Evolutionary conservation across 2,329 filamentous ascomycete species (phyloP), one percentile per base, ranked within the genome.

Genomic region (Parascedosporium putredinis): DNA sequence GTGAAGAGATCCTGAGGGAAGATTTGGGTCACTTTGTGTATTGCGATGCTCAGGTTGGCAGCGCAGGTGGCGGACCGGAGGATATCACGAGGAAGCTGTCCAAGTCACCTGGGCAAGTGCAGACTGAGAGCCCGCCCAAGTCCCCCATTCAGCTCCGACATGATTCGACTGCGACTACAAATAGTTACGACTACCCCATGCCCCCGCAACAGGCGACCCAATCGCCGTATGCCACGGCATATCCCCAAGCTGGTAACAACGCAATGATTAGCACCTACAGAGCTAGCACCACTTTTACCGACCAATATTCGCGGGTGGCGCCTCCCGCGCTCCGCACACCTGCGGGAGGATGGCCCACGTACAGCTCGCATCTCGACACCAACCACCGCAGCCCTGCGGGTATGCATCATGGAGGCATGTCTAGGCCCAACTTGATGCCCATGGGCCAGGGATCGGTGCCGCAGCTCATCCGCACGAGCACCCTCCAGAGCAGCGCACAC

Each of bases 181-280:
- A 67, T 69, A 70, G 53, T 50, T 75, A 70, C 56, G 67, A 73
- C 68, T 55, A 72, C 63, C 54, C 74, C 68, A 33, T 63, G 23
- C 50, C 73, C 53, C 71, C 67, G 34, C 55, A 56, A 49, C 61
- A 54, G 53, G 53, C 49, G 23, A 56, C 43, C 48, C 60, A 46
- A 47, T 59, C 36, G 50, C 59, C 45, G n/a, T 71, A 71, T 54
- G 57, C 58, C 36, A 64, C 59, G 31, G 55, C 62, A 16, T 75
- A 72, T 55, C 55, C 59, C 46, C 69, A 70, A 55, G 16, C 25
- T 23, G 61, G 61, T 55, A 68, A 62, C 58, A 69, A 63, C 68
- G 76, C 66, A 53, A 79, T 81, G 76, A 67, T 80, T 44, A 71
- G 71, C 33, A 68, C 73, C 2, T 80, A 79, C 58, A 69, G 78